Evolutionary conservation across 2,329 filamentous ascomycete species (phyloP), one percentile per base, ranked within the genome.

Genomic region (Atkinsonella texensis): DNA sequence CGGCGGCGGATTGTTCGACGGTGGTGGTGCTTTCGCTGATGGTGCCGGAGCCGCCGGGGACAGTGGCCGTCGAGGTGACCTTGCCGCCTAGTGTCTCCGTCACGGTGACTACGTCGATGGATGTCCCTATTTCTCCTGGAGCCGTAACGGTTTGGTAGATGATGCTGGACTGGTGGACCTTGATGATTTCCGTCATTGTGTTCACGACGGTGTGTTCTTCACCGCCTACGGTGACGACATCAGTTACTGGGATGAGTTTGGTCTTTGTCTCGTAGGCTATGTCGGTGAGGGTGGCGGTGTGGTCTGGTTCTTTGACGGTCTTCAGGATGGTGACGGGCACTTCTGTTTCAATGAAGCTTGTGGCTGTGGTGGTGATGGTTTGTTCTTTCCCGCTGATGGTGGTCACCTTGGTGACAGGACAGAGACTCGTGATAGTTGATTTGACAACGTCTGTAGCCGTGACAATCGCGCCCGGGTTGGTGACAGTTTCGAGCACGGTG

Each of bases 381-480:
- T 60, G 59, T 3, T 66, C 61, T 40, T 64, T 59, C 31, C 74
- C 74, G 28, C 60, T 67, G 3, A 74, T 50, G 2, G 69, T 72
- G 60, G 68, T 69, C 46, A 70, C 70, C 57, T 71, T 65, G 1
- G 71, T 74, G 15, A 74, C 57, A 15, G 73, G 55, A 23, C 17
- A 52, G 13, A 54, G 18, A 33, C 75, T 46, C 56, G 68, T 66
- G 33, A 72, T 63, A n/a, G 72, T 74, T 3, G 72, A 71, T 56
- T 69, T 68, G 49, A 48, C 49, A 10, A 56, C 50, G 28, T 55
- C 49, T 1, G 53, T 56, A 23, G 56, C 54, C 1, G 53, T 55
- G 35, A 46, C 50, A 10, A 53, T 56, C 8, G 32, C 33, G 38
- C 56, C 56, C 0, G 53, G 50, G 40, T 52, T 7, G 38, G 51